phyloP scores from a whole-genome alignment of 331 rosid species.

The Pyracantha coccinea region DNA sequence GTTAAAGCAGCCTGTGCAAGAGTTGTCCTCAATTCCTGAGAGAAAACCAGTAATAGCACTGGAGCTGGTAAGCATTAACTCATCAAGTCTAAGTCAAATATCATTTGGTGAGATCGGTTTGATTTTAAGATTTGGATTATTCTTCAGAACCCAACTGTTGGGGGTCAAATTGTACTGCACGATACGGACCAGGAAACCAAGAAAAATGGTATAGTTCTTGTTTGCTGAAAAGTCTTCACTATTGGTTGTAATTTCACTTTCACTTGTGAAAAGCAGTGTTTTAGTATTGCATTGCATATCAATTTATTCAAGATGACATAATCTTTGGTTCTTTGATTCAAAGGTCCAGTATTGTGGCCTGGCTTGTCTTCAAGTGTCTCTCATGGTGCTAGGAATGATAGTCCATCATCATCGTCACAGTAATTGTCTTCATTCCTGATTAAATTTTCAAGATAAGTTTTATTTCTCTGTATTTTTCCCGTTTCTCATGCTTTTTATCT shows the following conservation, averaged over 20 bases:
- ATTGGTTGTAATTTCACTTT: background rate
- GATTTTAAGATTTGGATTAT: background rate
- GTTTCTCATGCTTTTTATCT: slow-evolving; percentile 7
- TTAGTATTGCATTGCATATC: background rate
- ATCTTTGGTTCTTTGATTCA: background rate
- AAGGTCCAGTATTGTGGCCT: slow-evolving; percentile 60
- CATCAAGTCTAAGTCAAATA: background rate
- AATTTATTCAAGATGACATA: background rate
- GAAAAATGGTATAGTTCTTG: slow-evolving; percentile 29
- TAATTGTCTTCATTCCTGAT: slow-evolving; percentile 22
- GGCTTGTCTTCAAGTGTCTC: slow-evolving; percentile 34
- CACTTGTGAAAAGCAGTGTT: background rate
- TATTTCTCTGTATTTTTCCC: background rate
- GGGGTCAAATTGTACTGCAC: slow-evolving; percentile 22
- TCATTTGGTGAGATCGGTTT: slow-evolving; percentile 9
- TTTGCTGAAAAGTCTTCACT: slow-evolving; percentile 9
- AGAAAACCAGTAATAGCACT: slow-evolving; percentile 26
- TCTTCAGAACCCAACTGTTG: slow-evolving; percentile 25
- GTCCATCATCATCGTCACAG: slow-evolving; percentile 24
- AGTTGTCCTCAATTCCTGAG: slow-evolving; percentile 17
- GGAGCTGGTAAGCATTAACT: slow-evolving; percentile 28
- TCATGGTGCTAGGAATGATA: slow-evolving; percentile 13
- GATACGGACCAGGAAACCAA: slow-evolving; percentile 22
- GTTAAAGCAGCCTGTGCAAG: slow-evolving; percentile 23
- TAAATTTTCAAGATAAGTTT: background rate